Conservation (phyloP, 2,329 filamentous ascomycete genomes). For the Aspergillus melleus region DNA sequence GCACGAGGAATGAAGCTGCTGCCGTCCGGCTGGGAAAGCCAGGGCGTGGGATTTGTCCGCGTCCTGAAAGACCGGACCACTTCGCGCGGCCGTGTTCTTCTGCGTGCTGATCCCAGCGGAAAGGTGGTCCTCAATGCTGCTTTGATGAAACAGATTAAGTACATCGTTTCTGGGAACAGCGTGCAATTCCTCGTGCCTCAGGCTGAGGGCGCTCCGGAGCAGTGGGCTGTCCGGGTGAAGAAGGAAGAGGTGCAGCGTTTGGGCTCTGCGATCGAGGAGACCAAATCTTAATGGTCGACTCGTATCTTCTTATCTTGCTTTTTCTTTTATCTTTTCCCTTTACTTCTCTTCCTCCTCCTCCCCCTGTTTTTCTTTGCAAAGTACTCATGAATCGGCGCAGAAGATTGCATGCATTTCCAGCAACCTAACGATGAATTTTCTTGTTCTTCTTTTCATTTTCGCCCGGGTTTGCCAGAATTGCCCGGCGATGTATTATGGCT, state of each 20-base stretch:
- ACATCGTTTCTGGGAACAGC: constrained; percentile 56
- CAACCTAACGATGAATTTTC: constrained; percentile 9
- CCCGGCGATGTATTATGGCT: constrained; percentile 20
- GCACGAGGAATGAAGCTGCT: constrained; percentile 67
- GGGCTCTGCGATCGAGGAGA: constrained; percentile 19
- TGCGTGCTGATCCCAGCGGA: constrained; percentile 74
- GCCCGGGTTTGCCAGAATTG: constrained; percentile 2
- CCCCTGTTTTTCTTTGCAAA: neutral
- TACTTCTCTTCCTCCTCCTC: neutral
- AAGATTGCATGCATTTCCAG: constrained; percentile 16
- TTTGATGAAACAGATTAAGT: constrained; percentile 62
- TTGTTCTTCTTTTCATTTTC: neutral
- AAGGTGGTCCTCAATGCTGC: constrained; percentile 71
- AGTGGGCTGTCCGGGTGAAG: constrained; percentile 72
- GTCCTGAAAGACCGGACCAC: constrained; percentile 73
- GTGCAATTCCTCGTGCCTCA: constrained; percentile 49
- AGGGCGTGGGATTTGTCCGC: constrained; percentile 71
- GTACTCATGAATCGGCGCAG: constrained; percentile 10
- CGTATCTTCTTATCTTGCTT: neutral
- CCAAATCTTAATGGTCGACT: constrained; percentile 16
- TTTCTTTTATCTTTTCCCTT: neutral
- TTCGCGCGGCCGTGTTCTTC: constrained; percentile 64
- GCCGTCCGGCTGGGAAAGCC: constrained; percentile 62
- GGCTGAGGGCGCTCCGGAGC: constrained; percentile 62
- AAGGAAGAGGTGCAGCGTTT: constrained; percentile 16